Evolutionary conservation across 495 filamentous ascomycete genomes (phyloP).

Genomic region (Gamarada debralockiae): DNA sequence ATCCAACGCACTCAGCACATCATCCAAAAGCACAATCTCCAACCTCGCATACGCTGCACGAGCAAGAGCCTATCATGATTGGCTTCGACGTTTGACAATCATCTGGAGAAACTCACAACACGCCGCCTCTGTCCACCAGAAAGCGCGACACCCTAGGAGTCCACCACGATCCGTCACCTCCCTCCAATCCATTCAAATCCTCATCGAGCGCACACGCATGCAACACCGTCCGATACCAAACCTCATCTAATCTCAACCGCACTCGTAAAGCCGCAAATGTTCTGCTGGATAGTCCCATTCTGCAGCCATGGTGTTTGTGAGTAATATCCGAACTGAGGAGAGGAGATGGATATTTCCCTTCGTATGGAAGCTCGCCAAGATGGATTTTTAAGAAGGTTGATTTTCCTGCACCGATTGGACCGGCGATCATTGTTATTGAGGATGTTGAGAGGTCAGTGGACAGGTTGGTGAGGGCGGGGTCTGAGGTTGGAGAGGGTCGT

Average conservation of each 20-base stretch:
- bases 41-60: constrained; percentile 13
- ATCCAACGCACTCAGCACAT: constrained; percentile 23
- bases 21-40: constrained; percentile 16
- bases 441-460: constrained; percentile 32
- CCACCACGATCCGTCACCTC: constrained; percentile 50
- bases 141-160: constrained; percentile 51
- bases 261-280: constrained; percentile 35
- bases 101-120: constrained; percentile 30
- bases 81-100: background rate
- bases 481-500: background rate
- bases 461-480: constrained; percentile 56
- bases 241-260: constrained; percentile 15
- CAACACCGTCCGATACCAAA: constrained; percentile 33
- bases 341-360: constrained; percentile 16
- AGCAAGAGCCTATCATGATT: constrained; percentile 16
- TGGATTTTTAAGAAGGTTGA: constrained; percentile 27
- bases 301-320: constrained; percentile 36
- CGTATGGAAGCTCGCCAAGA: constrained; percentile 44
- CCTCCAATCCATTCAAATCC: constrained; percentile 38
- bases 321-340: constrained; percentile 21
- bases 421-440: constrained; percentile 13
- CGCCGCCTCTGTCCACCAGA: constrained; percentile 58
- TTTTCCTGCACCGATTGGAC: constrained; percentile 18
- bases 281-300: constrained; percentile 31
- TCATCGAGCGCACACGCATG: constrained; percentile 28